Conservation (phyloP, 2,329 filamentous ascomycete genomes). For the Neofusicoccum ribis region DNA sequence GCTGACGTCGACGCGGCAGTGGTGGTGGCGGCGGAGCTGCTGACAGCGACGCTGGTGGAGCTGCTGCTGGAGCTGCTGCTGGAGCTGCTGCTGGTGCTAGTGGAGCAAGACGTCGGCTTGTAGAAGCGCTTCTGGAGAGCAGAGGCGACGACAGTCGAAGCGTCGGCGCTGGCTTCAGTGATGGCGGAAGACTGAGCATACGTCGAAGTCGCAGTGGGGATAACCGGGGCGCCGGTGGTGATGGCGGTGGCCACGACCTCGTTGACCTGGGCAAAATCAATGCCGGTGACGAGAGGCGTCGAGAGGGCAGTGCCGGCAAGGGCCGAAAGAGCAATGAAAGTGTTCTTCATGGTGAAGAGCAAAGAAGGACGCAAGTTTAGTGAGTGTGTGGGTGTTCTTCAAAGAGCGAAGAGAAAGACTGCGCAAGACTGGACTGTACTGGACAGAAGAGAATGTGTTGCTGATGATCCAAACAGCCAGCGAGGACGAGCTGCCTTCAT, state of each 20-base stretch:
- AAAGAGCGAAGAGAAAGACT: slow-evolving; percentile 10
- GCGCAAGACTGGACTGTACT: not conserved
- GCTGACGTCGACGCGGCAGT: not conserved
- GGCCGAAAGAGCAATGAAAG: slow-evolving; percentile 12
- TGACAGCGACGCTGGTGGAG: not conserved
- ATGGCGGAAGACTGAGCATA: slow-evolving; percentile 1
- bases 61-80: not conserved
- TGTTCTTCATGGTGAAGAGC: slow-evolving; percentile 15
- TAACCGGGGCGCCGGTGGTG: not conserved
- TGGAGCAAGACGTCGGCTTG: not conserved
- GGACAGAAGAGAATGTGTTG: slow-evolving; percentile 1
- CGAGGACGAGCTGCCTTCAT: not conserved
- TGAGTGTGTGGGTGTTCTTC: slow-evolving; percentile 11
- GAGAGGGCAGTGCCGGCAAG: slow-evolving; percentile 12
- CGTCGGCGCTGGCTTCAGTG: not conserved
- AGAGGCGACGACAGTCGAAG: not conserved
- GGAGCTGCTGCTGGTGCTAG: not conserved
- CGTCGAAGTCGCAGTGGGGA: not conserved
- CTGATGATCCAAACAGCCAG: not conserved
- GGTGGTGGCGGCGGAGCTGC: not conserved
- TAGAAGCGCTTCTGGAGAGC: slow-evolving; percentile 9
- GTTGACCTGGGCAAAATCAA: slow-evolving; percentile 14
- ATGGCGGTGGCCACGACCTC: not conserved
- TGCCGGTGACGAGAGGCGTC: not conserved
- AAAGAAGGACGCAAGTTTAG: not conserved